Conservation (phyloP, 1,139 yeast genomes). For the Nakaseomyces kungkrabaensis region DNA sequence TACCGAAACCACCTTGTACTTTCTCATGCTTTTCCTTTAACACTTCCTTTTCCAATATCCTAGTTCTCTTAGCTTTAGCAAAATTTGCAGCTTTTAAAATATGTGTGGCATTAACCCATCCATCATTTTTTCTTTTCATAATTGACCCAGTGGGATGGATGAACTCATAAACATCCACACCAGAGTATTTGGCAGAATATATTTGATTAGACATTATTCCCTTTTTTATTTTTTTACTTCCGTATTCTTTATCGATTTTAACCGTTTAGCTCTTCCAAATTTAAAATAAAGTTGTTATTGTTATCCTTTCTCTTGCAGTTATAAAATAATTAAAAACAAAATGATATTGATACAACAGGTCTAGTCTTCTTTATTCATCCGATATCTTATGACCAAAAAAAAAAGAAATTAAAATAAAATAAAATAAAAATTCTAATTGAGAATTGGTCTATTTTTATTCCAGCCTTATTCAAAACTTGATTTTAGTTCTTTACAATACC, state of each 20-base stretch:
- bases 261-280: too few relatives aligned
- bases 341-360: too few relatives aligned
- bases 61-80: constrained; percentile 88
- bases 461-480: too few relatives aligned
- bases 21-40: constrained; percentile 82
- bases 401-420: too few relatives aligned
- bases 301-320: too few relatives aligned
- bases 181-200: constrained; percentile 73
- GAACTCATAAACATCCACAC: constrained; percentile 85
- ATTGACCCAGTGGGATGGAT: constrained; percentile 74
- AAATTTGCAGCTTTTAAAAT: constrained; percentile 88
- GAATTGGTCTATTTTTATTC: too few relatives aligned
- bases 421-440: too few relatives aligned
- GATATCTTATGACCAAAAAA: too few relatives aligned
- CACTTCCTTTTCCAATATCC: constrained; percentile 84
- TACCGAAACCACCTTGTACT: constrained; percentile 95
- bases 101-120: constrained; percentile 98
- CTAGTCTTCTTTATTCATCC: too few relatives aligned
- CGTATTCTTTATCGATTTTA: background rate
- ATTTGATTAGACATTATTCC: constrained; percentile 32
- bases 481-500: too few relatives aligned
- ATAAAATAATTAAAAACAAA: too few relatives aligned
- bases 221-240: background rate
- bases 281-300: too few relatives aligned
- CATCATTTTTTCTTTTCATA: constrained; percentile 84